phyloP scores from a whole-genome alignment of 208 protist species.

The Endotrypanum monterogeii region DNA sequence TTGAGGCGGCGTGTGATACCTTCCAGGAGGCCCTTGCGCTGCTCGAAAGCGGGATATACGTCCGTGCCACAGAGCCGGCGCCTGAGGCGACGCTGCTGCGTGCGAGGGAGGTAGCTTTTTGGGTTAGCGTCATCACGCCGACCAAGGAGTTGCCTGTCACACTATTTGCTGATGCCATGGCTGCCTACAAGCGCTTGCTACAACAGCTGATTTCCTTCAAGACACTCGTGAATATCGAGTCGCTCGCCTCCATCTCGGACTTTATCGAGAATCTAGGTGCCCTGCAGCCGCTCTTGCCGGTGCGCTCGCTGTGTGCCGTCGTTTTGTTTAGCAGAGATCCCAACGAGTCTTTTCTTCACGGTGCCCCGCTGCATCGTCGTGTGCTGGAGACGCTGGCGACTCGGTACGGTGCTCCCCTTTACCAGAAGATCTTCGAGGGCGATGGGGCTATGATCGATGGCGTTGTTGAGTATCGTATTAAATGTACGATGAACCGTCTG shows the following conservation, averaged over 20 bases:
- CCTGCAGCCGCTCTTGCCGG: constrained; percentile 67
- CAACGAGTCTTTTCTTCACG: constrained; percentile 78
- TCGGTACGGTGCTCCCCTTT: constrained; percentile 75
- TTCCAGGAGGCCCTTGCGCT: constrained; percentile 46
- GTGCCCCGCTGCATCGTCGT: constrained; percentile 57
- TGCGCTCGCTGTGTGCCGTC: constrained; percentile 63
- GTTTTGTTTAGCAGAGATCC: constrained; percentile 70
- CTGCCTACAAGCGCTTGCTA: constrained; percentile 54
- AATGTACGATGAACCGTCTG: constrained; percentile 65
- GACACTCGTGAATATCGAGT: constrained; percentile 41
- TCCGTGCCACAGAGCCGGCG: constrained; percentile 53
- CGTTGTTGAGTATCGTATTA: constrained; percentile 80
- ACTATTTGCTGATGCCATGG: constrained; percentile 55
- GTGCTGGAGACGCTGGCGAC: constrained; percentile 55
- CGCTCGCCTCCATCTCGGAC: constrained; percentile 57
- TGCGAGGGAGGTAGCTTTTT: constrained; percentile 57
- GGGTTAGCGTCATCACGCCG: constrained; percentile 75
- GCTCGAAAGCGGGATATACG: constrained; percentile 41
- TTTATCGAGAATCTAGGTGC: constrained; percentile 74
- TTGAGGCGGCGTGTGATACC: constrained; percentile 58
- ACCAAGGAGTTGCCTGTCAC: constrained; percentile 42
- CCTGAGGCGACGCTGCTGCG: constrained; percentile 52
- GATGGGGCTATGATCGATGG: constrained; percentile 69
- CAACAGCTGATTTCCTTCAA: constrained; percentile 66
- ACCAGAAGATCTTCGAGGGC: constrained; percentile 69